phyloP scores from a whole-genome alignment of 352 stramenopile species.

The Phytophthora macrochlamydospora region DNA sequence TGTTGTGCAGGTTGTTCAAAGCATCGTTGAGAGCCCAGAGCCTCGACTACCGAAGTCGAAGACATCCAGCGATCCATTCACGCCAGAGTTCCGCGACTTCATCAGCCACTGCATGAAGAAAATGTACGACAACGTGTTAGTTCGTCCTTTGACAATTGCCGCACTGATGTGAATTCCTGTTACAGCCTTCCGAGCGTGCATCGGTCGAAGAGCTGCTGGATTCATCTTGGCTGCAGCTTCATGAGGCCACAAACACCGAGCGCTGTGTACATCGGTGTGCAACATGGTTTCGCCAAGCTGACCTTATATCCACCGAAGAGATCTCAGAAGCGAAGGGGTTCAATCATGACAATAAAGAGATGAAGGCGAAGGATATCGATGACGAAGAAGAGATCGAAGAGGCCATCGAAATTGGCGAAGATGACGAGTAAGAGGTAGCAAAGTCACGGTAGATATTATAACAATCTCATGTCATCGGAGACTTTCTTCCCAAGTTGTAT shows the following conservation, averaged over 20 bases:
- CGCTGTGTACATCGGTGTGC: constrained; percentile 37
- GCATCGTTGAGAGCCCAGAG: constrained; percentile 68
- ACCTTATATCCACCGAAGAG: constrained; percentile 11
- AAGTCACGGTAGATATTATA: not conserved
- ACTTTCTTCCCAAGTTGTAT: constrained; percentile 1
- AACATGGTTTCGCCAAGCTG: constrained; percentile 36
- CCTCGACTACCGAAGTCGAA: constrained; percentile 37
- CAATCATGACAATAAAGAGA: constrained; percentile 6
- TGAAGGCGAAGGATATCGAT: constrained; percentile 28
- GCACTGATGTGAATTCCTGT: constrained; percentile 3
- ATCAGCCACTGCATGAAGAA: constrained; percentile 68
- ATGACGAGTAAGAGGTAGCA: constrained; percentile 17
- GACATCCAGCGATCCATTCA: constrained; percentile 42
- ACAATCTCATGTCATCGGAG: constrained; percentile 2
- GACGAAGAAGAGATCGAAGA: constrained; percentile 66
- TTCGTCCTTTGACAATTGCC: not conserved
- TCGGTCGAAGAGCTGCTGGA: constrained; percentile 61
- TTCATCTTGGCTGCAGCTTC: constrained; percentile 57
- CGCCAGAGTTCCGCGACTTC: constrained; percentile 59
- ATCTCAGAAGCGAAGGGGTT: constrained; percentile 16
- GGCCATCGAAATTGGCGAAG: constrained; percentile 32
- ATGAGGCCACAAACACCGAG: constrained; percentile 46
- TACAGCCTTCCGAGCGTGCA: constrained; percentile 56
- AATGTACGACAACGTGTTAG: constrained; percentile 36
- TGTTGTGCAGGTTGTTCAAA: constrained; percentile 62